Conservation (phyloP, 2,329 filamentous ascomycete genomes). For the Fusarium denticulatum region DNA sequence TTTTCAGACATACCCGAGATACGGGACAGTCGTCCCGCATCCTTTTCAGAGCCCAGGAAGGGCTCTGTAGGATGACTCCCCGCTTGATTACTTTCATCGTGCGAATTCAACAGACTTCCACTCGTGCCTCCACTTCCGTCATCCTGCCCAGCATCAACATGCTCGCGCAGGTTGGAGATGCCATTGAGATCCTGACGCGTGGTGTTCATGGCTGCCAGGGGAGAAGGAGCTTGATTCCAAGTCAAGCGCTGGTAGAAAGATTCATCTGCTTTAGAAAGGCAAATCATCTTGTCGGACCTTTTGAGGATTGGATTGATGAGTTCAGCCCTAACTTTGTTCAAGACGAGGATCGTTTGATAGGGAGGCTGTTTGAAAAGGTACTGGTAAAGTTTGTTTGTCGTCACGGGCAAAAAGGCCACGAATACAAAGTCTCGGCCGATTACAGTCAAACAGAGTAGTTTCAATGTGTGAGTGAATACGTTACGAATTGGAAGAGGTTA, state of each 20-base stretch:
- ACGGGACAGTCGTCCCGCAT: slow-evolving; percentile 47
- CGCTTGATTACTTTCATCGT: slow-evolving; percentile 42
- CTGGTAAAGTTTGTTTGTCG: not conserved
- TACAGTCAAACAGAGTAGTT: not conserved
- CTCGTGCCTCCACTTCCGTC: slow-evolving; percentile 43
- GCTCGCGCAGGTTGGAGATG: slow-evolving; percentile 61
- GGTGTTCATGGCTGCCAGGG: slow-evolving; percentile 59
- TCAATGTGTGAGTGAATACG: not conserved
- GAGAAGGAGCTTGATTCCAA: slow-evolving; percentile 65
- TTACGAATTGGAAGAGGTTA: not conserved
- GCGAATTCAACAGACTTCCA: slow-evolving; percentile 31
- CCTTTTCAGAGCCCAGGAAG: slow-evolving; percentile 19
- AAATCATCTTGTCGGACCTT: slow-evolving; percentile 54
- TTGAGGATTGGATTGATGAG: not conserved
- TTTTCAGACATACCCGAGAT: slow-evolving; percentile 37
- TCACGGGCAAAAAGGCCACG: slow-evolving; percentile 18
- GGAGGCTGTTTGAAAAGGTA: slow-evolving; percentile 1
- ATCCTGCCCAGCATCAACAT: slow-evolving; percentile 50
- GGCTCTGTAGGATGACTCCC: slow-evolving; percentile 32
- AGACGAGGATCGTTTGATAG: not conserved
- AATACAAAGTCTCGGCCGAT: not conserved
- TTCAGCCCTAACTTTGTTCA: not conserved
- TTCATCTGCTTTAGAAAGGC: slow-evolving; percentile 64
- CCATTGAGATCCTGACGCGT: slow-evolving; percentile 66
- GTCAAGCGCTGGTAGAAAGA: slow-evolving; percentile 57